A percentile compares a stretch with the other conserved stretches of the same genome.
phyloP scores from a whole-genome alignment of 2,329 filamentous ascomycete genomes.

The Aspergillus pseudoterreus region DNA sequence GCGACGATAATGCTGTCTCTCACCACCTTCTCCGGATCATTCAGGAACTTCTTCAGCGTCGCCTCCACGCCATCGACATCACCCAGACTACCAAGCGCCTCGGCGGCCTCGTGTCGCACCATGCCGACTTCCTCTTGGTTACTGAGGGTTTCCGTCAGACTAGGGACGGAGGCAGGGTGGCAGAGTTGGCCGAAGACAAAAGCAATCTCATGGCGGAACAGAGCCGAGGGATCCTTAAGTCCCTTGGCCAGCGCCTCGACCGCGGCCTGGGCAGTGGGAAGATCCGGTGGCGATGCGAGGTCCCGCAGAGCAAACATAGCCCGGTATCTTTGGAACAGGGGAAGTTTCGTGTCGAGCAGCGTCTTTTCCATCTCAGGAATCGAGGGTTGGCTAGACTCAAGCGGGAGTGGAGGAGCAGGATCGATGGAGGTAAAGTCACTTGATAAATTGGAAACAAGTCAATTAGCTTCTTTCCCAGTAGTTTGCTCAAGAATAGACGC shows the following conservation, averaged over 20 bases:
- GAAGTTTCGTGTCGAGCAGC: conserved; percentile 72
- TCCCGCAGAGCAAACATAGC: conserved; percentile 98
- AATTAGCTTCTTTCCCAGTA: conserved; percentile 13
- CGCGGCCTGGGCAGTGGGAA: conserved; percentile 84
- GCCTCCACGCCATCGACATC: conserved; percentile 92
- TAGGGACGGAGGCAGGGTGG: conserved; percentile 94
- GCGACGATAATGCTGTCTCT: conserved; percentile 93
- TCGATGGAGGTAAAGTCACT: conserved; percentile 96
- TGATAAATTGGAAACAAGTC: conserved; percentile 21
- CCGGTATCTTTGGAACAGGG: conserved; percentile 88
- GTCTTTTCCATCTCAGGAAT: conserved; percentile 72
- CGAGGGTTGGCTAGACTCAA: conserved; percentile 57
- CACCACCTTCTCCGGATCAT: conserved; percentile 90
- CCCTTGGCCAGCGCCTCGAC: conserved; percentile 82
- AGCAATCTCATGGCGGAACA: conserved; percentile 96
- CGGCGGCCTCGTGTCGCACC: conserved; percentile 96
- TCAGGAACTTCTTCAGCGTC: conserved; percentile 73
- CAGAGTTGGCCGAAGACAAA: conserved; percentile 97
- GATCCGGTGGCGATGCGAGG: conserved; percentile 85
- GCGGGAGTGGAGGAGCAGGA: conserved; percentile 81
- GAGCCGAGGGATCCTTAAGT: conserved; percentile 77
- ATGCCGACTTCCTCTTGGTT: conserved; percentile 83
- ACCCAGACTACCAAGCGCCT: conserved; percentile 89
- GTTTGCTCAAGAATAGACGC: conserved; percentile 2
- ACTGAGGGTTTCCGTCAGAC: conserved; percentile 72